phyloP scores from a whole-genome alignment of 2,329 filamentous ascomycete genomes.

The Ceratocystis ficicola region DNA sequence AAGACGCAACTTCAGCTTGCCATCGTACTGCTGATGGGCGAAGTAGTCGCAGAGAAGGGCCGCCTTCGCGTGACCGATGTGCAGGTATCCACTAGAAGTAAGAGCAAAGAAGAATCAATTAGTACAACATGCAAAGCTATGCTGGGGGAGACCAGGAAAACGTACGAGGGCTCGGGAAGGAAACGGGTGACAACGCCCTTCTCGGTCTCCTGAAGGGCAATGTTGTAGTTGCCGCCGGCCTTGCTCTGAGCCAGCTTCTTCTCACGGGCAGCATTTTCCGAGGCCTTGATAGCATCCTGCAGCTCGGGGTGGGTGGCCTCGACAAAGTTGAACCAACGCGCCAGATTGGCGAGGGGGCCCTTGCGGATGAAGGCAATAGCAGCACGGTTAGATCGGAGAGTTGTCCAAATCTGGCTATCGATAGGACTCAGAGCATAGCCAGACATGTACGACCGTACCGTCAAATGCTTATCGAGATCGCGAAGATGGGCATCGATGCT shows the following conservation, averaged over 20 bases:
- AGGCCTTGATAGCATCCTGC: constrained; percentile 53
- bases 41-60: constrained; percentile 94
- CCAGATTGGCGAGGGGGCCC: constrained; percentile 61
- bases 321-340: constrained; percentile 78
- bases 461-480: constrained; percentile 76
- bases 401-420: constrained; percentile 73
- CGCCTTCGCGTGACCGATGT: constrained; percentile 92
- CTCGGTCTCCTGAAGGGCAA: constrained; percentile 71
- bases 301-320: constrained; percentile 72
- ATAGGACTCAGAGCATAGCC: constrained; percentile 66
- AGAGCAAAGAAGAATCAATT: neutral
- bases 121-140: neutral
- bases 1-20: constrained; percentile 80
- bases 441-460: constrained; percentile 71
- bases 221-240: constrained; percentile 77
- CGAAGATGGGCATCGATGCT: constrained; percentile 60
- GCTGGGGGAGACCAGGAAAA: constrained; percentile 21
- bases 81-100: constrained; percentile 57
- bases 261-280: constrained; percentile 55
- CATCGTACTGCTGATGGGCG: constrained; percentile 83
- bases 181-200: constrained; percentile 87
- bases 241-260: constrained; percentile 59
- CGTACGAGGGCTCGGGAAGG: constrained; percentile 80
- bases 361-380: constrained; percentile 70
- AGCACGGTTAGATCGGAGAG: constrained; percentile 73